phyloP scores from a whole-genome alignment of 2,329 filamentous ascomycete species.

The Tolypocladium inflatum region DNA sequence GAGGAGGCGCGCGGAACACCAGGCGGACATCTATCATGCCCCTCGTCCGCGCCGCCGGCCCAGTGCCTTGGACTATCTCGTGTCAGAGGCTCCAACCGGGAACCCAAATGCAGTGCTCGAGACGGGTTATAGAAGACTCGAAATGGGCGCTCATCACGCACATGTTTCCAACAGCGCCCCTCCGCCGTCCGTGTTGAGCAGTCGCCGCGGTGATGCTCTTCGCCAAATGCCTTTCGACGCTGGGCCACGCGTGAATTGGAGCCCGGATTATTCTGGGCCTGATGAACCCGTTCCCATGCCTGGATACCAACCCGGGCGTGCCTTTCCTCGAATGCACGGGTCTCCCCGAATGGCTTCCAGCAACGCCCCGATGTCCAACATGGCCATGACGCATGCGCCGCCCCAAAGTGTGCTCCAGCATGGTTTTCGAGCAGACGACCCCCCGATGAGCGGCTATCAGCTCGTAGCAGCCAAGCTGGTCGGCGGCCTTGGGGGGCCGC shows the following conservation, averaged over 20 bases:
- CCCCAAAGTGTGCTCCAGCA: neutral
- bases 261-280: neutral
- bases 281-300: neutral
- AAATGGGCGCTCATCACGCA: neutral
- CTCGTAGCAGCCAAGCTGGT: constrained; percentile 46
- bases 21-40: constrained; percentile 4
- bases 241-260: neutral
- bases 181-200: neutral
- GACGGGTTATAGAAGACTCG: neutral
- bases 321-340: neutral
- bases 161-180: neutral
- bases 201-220: neutral
- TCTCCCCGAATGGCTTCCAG: neutral
- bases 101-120: constrained; percentile 2
- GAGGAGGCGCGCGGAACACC: neutral
- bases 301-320: neutral
- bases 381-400: neutral
- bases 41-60: constrained; percentile 6
- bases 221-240: neutral
- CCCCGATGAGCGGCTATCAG: constrained; percentile 50
- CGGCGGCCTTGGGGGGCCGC: constrained; percentile 12
- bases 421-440: constrained; percentile 11
- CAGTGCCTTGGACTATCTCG: constrained; percentile 10
- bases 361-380: neutral
- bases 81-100: constrained; percentile 5